phyloP scores from a whole-genome alignment of 805 yeast species.

The Candida palmyrensis region DNA sequence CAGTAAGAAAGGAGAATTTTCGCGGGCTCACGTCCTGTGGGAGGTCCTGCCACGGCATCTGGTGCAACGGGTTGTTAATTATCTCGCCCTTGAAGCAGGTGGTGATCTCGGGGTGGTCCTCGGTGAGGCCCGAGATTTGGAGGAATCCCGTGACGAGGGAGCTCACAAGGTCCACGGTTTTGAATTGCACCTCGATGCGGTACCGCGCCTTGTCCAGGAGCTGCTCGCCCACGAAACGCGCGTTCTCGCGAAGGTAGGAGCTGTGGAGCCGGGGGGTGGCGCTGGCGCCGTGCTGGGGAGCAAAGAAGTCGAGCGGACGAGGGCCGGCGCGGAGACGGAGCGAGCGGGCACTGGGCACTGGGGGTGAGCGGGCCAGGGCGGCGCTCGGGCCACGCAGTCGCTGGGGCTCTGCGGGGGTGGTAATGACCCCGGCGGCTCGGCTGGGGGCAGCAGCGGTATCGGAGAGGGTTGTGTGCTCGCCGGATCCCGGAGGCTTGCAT shows the following conservation, averaged over 20 bases:
- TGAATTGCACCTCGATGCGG: constrained; percentile 64
- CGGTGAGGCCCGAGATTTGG: constrained; percentile 61
- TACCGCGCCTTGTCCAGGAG: constrained; percentile 61
- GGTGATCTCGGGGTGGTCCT: constrained; percentile 55
- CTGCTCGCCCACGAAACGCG: constrained; percentile 62
- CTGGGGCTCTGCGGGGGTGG: too few relatives aligned
- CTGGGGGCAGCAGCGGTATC: too few relatives aligned
- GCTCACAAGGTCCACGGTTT: constrained; percentile 57
- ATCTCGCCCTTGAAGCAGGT: constrained; percentile 73
- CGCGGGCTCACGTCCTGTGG: constrained; percentile 11
- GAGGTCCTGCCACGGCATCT: constrained; percentile 16
- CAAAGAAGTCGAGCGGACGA: too few relatives aligned
- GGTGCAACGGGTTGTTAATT: constrained; percentile 43
- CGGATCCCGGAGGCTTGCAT: too few relatives aligned
- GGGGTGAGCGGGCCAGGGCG: too few relatives aligned
- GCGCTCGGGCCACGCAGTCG: too few relatives aligned
- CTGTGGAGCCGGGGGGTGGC: constrained; percentile 32
- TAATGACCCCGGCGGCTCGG: too few relatives aligned
- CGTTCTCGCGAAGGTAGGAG: constrained; percentile 52
- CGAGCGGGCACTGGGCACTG: too few relatives aligned
- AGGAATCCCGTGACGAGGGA: constrained; percentile 55
- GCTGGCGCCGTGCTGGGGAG: too few relatives aligned
- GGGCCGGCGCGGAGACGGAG: too few relatives aligned
- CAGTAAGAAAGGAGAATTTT: constrained; percentile 51
- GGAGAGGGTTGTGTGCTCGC: too few relatives aligned